A percentile compares a stretch with the other conserved stretches of the same genome.
Conservation (phyloP, 2,329 filamentous ascomycete genomes). For the Fusarium acutatum region DNA sequence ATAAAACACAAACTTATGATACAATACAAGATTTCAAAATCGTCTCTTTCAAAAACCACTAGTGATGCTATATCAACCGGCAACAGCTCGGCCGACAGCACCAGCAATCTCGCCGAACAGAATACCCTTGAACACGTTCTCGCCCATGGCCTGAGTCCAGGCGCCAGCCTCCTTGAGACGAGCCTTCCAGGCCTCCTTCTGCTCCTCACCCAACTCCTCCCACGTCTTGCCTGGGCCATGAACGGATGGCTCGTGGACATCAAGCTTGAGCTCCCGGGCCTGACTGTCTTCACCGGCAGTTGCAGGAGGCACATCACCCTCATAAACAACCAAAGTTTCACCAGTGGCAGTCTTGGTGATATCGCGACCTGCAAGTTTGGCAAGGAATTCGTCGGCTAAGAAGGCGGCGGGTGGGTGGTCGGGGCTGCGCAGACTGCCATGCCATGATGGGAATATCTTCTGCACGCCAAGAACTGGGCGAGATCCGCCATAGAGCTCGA, state of each 20-base stretch:
- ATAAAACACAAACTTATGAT: slow-evolving; percentile 6
- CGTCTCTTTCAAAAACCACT: neutral
- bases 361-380: slow-evolving; percentile 50
- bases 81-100: slow-evolving; percentile 63
- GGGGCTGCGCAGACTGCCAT: slow-evolving; percentile 43
- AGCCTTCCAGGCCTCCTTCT: slow-evolving; percentile 74
- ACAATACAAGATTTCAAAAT: slow-evolving; percentile 1
- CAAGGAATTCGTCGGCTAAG: slow-evolving; percentile 47
- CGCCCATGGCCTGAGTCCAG: slow-evolving; percentile 82
- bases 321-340: slow-evolving; percentile 51
- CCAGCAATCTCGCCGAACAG: slow-evolving; percentile 79
- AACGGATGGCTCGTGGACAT: slow-evolving; percentile 56
- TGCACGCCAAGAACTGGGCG: slow-evolving; percentile 65
- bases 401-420: slow-evolving; percentile 38
- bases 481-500: slow-evolving; percentile 69
- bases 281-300: slow-evolving; percentile 28
- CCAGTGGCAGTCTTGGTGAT: slow-evolving; percentile 43
- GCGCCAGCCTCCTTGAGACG: slow-evolving; percentile 75
- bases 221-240: slow-evolving; percentile 69
- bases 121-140: slow-evolving; percentile 78
- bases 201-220: slow-evolving; percentile 72
- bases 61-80: slow-evolving; percentile 41
- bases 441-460: slow-evolving; percentile 62
- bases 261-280: slow-evolving; percentile 49
- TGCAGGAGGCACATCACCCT: slow-evolving; percentile 31